A percentile compares a stretch with the other conserved stretches of the same genome.
phyloP scores from a whole-genome alignment of 2,329 filamentous ascomycete genomes.

The Aspergillus pseudoviridinutans region DNA sequence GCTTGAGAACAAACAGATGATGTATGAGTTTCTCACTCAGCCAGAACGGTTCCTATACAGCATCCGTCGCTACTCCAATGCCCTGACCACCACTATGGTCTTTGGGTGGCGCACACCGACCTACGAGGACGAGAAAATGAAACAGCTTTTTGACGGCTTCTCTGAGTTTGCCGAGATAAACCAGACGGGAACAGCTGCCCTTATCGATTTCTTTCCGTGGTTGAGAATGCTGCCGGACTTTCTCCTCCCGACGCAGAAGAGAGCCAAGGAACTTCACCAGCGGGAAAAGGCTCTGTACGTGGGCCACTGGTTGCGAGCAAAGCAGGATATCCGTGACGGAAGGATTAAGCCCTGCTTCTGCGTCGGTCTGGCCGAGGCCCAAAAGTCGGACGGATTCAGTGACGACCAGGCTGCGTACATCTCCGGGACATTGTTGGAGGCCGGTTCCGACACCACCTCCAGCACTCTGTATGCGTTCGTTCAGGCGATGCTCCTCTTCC shows the following conservation, averaged over 20 bases:
- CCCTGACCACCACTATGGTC: conserved; percentile 48
- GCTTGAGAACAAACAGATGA: conserved; percentile 54
- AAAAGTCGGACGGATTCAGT: conserved; percentile 28
- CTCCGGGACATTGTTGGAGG: conserved; percentile 34
- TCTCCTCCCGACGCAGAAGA: conserved; percentile 30
- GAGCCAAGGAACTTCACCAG: conserved; percentile 42
- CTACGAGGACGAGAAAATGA: conserved; percentile 41
- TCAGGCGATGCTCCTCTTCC: conserved; percentile 47
- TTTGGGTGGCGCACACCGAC: conserved; percentile 45
- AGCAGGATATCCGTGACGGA: conserved; percentile 28
- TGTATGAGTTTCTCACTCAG: conserved; percentile 42
- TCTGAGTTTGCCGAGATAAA: conserved; percentile 42
- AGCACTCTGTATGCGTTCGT: conserved; percentile 48
- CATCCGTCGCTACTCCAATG: conserved; percentile 47
- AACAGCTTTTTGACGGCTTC: conserved; percentile 43
- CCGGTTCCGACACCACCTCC: conserved; percentile 50
- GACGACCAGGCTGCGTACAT: conserved; percentile 34
- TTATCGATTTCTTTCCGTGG: conserved; percentile 47
- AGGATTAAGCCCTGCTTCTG: conserved; percentile 29
- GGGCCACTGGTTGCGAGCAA: conserved; percentile 41
- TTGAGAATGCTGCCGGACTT: conserved; percentile 45
- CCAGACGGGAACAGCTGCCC: conserved; percentile 39
- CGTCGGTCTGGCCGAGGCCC: conserved; percentile 22
- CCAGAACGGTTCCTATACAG: conserved; percentile 44
- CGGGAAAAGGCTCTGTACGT: conserved; percentile 43